A percentile compares a stretch with the other conserved stretches of the same genome.
phyloP scores from a whole-genome alignment of 1,284 basidiomycete species.

The Cryptococcus jaspeensis region DNA sequence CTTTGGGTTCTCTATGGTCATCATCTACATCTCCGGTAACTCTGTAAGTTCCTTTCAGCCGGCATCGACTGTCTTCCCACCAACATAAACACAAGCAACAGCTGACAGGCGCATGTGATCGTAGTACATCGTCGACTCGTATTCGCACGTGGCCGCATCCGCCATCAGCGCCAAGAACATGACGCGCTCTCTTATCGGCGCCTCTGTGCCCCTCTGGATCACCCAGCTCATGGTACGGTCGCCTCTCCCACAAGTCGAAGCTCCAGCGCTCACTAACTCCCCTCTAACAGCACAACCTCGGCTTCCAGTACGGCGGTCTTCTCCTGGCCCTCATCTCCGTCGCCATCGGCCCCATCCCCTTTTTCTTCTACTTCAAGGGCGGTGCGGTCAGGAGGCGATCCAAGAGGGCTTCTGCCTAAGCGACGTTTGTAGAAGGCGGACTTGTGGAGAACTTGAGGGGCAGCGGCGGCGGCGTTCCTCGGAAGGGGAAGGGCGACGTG shows the following conservation, averaged over 20 bases:
- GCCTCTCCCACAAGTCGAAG: background rate
- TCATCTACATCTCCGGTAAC: conserved; percentile 48
- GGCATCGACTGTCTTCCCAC: no score
- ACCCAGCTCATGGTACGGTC: conserved; percentile 28
- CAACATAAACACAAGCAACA: no score
- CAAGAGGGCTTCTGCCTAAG: conserved; percentile 7
- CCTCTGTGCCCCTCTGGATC: conserved; percentile 42
- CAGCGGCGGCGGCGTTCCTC: no score
- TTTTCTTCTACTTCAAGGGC: conserved; percentile 45
- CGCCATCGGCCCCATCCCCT: conserved; percentile 38
- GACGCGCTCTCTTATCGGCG: conserved; percentile 53
- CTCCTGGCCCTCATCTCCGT: conserved; percentile 37
- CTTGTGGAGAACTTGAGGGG: no score
- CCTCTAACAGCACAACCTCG: conserved; percentile 24
- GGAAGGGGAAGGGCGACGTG: no score
- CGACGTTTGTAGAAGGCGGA: no score
- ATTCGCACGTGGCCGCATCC: conserved; percentile 37
- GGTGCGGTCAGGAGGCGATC: conserved; percentile 10
- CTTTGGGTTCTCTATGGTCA: conserved; percentile 45
- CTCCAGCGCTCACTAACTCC: background rate
- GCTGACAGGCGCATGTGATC: background rate
- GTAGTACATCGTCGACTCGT: conserved; percentile 34
- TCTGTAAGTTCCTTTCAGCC: conserved; percentile 11
- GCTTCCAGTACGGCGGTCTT: conserved; percentile 39
- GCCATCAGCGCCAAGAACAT: conserved; percentile 56